phyloP scores from a whole-genome alignment of 1,139 yeast genomes.

The Kodamaea arcana region DNA sequence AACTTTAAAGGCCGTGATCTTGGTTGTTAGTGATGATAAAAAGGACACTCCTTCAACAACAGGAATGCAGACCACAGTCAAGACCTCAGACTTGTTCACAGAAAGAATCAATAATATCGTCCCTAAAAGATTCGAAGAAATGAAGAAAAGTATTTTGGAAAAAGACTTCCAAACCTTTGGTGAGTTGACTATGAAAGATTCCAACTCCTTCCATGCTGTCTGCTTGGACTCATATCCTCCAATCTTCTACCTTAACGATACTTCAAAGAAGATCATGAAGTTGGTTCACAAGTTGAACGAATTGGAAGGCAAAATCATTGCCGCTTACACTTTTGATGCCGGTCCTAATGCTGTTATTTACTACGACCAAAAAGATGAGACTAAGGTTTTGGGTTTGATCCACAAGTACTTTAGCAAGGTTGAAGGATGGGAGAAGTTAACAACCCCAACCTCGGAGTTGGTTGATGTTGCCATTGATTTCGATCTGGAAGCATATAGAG shows the following conservation, averaged over 20 bases:
- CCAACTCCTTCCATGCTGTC: conserved; percentile 95
- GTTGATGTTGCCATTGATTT: conserved; percentile 37
- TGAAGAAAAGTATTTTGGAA: conserved; percentile 69
- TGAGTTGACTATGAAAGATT: conserved; percentile 89
- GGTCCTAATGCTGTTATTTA: conserved; percentile 98
- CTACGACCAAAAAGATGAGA: conserved; percentile 72
- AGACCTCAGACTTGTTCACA: conserved; percentile 79
- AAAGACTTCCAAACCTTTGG: conserved; percentile 80
- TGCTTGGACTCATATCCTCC: conserved; percentile 96
- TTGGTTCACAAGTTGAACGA: conserved; percentile 76
- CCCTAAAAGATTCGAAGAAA: conserved; percentile 74
- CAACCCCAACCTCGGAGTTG: conserved; percentile 22
- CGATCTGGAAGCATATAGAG: conserved; percentile 53
- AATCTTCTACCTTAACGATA: conserved; percentile 89
- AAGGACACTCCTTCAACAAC: conserved; percentile 93
- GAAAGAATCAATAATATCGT: conserved; percentile 77
- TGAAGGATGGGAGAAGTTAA: conserved; percentile 65
- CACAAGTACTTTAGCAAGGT: conserved; percentile 52
- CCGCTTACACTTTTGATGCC: conserved; percentile 97
- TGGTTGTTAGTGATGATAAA: conserved; percentile 88
- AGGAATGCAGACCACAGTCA: conserved; percentile 95
- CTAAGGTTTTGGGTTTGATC: conserved; percentile 57
- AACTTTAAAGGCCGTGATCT: conserved; percentile 80
- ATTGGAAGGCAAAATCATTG: conserved; percentile 59
- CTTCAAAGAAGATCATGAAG: conserved; percentile 84